phyloP scores from a whole-genome alignment of 768 basidiomycete species.

The Nevesoporus exiguus region DNA sequence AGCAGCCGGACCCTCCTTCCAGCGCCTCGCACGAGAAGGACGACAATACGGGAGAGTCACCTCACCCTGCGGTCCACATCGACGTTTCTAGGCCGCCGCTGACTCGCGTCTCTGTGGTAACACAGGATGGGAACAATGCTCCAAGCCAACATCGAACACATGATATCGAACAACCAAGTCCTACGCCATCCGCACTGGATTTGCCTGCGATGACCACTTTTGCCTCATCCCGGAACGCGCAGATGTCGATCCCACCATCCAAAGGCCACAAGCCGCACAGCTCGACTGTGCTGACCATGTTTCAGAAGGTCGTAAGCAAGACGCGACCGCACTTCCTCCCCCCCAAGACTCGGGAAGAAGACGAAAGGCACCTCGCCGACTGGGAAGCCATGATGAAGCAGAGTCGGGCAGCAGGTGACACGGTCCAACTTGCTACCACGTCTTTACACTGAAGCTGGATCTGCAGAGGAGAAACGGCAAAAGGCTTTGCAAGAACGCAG shows the following conservation, averaged over 20 bases:
- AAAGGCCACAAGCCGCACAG: slow-evolving; percentile 43
- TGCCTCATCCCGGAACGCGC: slow-evolving; percentile 27
- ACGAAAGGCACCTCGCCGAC: slow-evolving; percentile 77
- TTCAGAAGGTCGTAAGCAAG: slow-evolving; percentile 79
- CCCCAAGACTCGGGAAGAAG: slow-evolving; percentile 74
- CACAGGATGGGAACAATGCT: not conserved
- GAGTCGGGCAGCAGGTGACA: slow-evolving; percentile 66
- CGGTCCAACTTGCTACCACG: not conserved
- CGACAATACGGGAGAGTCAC: slow-evolving; percentile 3
- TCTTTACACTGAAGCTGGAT: slow-evolving; percentile 3
- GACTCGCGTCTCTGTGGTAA: slow-evolving; percentile 27
- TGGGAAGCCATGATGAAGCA: slow-evolving; percentile 89
- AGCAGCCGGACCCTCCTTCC: not conserved
- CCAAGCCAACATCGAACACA: not conserved
- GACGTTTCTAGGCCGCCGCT: slow-evolving; percentile 38
- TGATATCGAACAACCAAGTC: not conserved
- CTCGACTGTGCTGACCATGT: slow-evolving; percentile 61
- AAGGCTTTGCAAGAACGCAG: slow-evolving; percentile 62
- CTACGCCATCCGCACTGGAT: slow-evolving; percentile 14
- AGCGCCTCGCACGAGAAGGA: slow-evolving; percentile 2
- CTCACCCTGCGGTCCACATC: slow-evolving; percentile 44
- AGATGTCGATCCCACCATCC: slow-evolving; percentile 14
- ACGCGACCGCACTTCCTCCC: slow-evolving; percentile 86
- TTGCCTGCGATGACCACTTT: slow-evolving; percentile 29
- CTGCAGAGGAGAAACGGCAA: slow-evolving; percentile 65